Evolutionary conservation across 805 yeast species (phyloP).

Genomic region (Naumovozyma baii): DNA sequence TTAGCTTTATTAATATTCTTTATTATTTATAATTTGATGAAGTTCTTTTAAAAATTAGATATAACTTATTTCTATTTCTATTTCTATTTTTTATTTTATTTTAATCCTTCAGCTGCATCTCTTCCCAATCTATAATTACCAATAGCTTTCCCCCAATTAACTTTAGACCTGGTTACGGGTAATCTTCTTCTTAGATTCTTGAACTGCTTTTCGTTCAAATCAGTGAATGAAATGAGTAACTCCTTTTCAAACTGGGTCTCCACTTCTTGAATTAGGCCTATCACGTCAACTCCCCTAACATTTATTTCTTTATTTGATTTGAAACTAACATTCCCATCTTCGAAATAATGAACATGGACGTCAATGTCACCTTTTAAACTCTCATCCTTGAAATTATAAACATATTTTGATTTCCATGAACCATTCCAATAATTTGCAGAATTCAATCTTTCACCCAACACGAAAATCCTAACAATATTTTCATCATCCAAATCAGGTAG

Average conservation of each 20-base stretch:
- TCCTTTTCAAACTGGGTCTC: constrained; percentile 55
- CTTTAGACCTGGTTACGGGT: constrained; percentile 84
- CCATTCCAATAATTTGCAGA: constrained; percentile 83
- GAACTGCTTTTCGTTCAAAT: constrained; percentile 71
- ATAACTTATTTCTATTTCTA: background rate
- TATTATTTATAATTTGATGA: constrained; percentile 46
- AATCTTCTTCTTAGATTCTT: constrained; percentile 81
- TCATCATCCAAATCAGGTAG: constrained; percentile 30
- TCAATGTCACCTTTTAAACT: constrained; percentile 44
- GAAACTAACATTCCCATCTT: constrained; percentile 89
- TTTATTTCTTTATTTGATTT: constrained; percentile 33
- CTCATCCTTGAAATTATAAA: constrained; percentile 28
- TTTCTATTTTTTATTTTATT: background rate
- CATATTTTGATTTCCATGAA: constrained; percentile 68
- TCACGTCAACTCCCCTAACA: constrained; percentile 16
- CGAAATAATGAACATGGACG: constrained; percentile 83
- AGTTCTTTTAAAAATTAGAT: constrained; percentile 33
- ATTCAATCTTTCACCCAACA: constrained; percentile 64
- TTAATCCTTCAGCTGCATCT: constrained; percentile 48
- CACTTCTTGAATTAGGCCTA: constrained; percentile 40
- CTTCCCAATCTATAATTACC: constrained; percentile 83
- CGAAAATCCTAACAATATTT: constrained; percentile 36
- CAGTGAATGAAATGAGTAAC: constrained; percentile 53
- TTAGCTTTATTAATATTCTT: constrained; percentile 46
- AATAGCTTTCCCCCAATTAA: constrained; percentile 91